Evolutionary conservation across 2,329 filamentous ascomycete genomes (phyloP).

Genomic region (Fusarium denticulatum): DNA sequence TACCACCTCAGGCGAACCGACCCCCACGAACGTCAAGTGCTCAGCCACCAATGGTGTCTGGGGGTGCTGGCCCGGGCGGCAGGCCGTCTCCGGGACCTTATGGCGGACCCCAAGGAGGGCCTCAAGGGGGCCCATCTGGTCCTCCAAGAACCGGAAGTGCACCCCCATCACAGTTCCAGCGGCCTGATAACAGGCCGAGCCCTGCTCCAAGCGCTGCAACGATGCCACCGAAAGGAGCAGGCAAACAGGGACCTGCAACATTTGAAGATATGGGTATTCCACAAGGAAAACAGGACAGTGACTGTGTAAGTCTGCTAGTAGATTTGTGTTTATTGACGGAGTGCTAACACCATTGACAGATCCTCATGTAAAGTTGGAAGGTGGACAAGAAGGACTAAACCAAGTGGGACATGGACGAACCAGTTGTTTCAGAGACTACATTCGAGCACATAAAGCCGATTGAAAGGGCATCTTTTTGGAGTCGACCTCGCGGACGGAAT

Average conservation of each 20-base stretch:
- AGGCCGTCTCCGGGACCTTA: conserved; percentile 39
- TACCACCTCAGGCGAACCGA: conserved; percentile 14
- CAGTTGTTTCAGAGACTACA: background rate
- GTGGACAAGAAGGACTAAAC: background rate
- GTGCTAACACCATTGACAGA: conserved; percentile 23
- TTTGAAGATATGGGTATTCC: conserved; percentile 99
- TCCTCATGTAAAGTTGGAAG: conserved; percentile 40
- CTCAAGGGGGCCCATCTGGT: conserved; percentile 24
- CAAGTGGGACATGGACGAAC: background rate
- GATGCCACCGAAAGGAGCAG: conserved; percentile 50
- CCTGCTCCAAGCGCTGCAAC: conserved; percentile 48
- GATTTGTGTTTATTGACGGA: background rate
- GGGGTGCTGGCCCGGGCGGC: conserved; percentile 33
- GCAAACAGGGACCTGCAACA: conserved; percentile 84
- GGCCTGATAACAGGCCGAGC: conserved; percentile 44
- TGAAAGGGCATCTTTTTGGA: conserved; percentile 31
- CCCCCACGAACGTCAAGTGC: conserved; percentile 40
- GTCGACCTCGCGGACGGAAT: conserved; percentile 29
- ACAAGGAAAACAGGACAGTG: conserved; percentile 80
- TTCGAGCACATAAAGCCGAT: conserved; percentile 20
- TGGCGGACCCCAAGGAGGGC: conserved; percentile 28
- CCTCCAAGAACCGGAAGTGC: conserved; percentile 51
- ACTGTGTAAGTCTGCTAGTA: conserved; percentile 76
- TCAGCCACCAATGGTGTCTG: conserved; percentile 31
- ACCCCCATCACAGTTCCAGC: conserved; percentile 47